A percentile compares a stretch with the other conserved stretches of the same genome.
phyloP scores from a whole-genome alignment of 768 basidiomycete species.

The Galerina sulciceps region DNA sequence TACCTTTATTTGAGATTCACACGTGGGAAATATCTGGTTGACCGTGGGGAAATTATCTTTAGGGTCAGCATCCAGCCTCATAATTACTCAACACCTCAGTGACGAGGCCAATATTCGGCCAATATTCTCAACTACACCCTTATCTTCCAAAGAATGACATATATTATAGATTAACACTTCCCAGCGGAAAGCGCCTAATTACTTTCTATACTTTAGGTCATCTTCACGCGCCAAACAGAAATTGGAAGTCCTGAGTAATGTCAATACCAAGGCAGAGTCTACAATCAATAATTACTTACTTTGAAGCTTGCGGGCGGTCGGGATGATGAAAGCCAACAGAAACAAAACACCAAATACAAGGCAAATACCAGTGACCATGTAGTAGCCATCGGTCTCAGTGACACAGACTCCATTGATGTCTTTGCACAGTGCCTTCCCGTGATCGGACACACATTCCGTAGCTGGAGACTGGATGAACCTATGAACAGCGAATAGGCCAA shows the following conservation, averaged over 20 bases:
- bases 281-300: slow-evolving; percentile 48
- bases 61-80: slow-evolving; percentile 53
- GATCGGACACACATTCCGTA: slow-evolving; percentile 90
- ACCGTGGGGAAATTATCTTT: slow-evolving; percentile 35
- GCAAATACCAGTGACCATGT: slow-evolving; percentile 81
- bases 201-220: slow-evolving; percentile 21
- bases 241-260: slow-evolving; percentile 60
- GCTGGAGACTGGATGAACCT: slow-evolving; percentile 42
- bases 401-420: slow-evolving; percentile 80
- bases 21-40: slow-evolving; percentile 44
- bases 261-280: slow-evolving; percentile 10
- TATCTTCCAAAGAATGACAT: background rate
- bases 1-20: slow-evolving; percentile 25
- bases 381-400: slow-evolving; percentile 91
- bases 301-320: slow-evolving; percentile 85
- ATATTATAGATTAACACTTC: background rate
- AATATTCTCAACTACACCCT: background rate
- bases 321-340: slow-evolving; percentile 77
- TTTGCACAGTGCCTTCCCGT: slow-evolving; percentile 80
- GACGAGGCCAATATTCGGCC: too few species aligned
- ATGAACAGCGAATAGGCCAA: background rate
- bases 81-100: too few species aligned
- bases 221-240: slow-evolving; percentile 73
- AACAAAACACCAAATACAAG: slow-evolving; percentile 75
- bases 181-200: background rate